Conservation (phyloP, 768 basidiomycete genomes). For the Mycena floridula region DNA sequence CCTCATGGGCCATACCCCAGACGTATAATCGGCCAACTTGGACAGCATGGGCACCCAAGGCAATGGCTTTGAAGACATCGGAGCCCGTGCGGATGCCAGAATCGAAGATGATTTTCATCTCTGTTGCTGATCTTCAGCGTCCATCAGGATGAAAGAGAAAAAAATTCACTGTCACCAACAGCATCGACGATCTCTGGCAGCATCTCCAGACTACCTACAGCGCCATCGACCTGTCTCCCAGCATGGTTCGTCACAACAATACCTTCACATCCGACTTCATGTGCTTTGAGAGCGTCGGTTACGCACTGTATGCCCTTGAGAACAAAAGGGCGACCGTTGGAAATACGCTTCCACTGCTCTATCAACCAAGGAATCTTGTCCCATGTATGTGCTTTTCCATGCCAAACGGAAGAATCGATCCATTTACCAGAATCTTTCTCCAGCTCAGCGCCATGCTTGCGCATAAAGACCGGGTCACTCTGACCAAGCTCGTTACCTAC, state of each 20-base stretch:
- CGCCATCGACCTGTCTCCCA: conserved; percentile 52
- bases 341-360: conserved; percentile 42
- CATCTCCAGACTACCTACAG: conserved; percentile 42
- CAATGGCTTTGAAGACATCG: conserved; percentile 53
- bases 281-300: conserved; percentile 41
- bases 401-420: conserved; percentile 43
- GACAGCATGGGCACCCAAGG: conserved; percentile 48
- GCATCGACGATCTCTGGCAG: conserved; percentile 46
- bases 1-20: conserved; percentile 48
- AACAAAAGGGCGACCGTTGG: conserved; percentile 42
- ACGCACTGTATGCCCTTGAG: conserved; percentile 48
- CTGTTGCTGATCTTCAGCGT: conserved; percentile 13
- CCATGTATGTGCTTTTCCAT: conserved; percentile 48
- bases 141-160: not conserved
- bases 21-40: conserved; percentile 43
- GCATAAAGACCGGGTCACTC: conserved; percentile 46
- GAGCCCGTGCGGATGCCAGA: conserved; percentile 46
- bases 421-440: conserved; percentile 37
- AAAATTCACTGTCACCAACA: conserved; percentile 38
- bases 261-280: conserved; percentile 41
- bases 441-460: conserved; percentile 35
- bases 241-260: conserved; percentile 55
- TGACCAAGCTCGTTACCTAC: conserved; percentile 40
- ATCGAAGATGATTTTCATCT: conserved; percentile 47
- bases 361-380: conserved; percentile 45